Conservation (phyloP, 768 basidiomycete species). For the Lactifluus subvellereus region DNA sequence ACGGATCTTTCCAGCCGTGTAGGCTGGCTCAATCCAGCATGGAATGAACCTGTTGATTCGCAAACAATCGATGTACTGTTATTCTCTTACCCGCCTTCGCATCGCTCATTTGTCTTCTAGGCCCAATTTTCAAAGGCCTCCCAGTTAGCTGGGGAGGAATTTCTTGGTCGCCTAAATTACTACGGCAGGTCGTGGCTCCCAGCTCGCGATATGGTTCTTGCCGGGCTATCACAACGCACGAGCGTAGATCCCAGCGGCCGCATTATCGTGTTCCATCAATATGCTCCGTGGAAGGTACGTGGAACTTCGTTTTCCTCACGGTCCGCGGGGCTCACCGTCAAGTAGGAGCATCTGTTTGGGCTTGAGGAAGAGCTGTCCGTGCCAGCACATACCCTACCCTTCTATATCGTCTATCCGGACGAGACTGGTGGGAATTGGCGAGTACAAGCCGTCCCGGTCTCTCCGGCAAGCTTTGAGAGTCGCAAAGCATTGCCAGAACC, state of each 20-base stretch:
- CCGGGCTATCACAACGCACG: slow-evolving; percentile 50
- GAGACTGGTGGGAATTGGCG: slow-evolving; percentile 75
- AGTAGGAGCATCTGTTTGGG: slow-evolving; percentile 84
- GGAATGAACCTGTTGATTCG: slow-evolving; percentile 79
- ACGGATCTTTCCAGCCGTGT: slow-evolving; percentile 88
- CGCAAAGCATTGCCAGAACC: slow-evolving; percentile 87
- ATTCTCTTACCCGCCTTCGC: slow-evolving; percentile 28
- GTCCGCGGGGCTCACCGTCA: slow-evolving; percentile 7
- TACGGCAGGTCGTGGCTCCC: slow-evolving; percentile 90
- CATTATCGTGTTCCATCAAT: slow-evolving; percentile 74
- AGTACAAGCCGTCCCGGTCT: slow-evolving; percentile 83
- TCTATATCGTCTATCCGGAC: slow-evolving; percentile 90
- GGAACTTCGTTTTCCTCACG: neutral
- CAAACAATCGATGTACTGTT: slow-evolving; percentile 59
- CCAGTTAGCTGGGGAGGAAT: slow-evolving; percentile 76
- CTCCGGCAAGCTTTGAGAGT: slow-evolving; percentile 81
- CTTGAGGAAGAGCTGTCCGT: slow-evolving; percentile 59
- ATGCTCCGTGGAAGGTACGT: slow-evolving; percentile 82
- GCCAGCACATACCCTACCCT: slow-evolving; percentile 46
- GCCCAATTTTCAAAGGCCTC: slow-evolving; percentile 75
- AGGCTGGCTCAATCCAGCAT: slow-evolving; percentile 78
- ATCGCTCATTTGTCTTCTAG: slow-evolving; percentile 34
- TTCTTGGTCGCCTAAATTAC: slow-evolving; percentile 71
- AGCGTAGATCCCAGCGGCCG: slow-evolving; percentile 64
- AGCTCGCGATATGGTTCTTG: slow-evolving; percentile 71